Conservation (phyloP, 2,329 filamentous ascomycete genomes). For the Fusarium torreyae region DNA sequence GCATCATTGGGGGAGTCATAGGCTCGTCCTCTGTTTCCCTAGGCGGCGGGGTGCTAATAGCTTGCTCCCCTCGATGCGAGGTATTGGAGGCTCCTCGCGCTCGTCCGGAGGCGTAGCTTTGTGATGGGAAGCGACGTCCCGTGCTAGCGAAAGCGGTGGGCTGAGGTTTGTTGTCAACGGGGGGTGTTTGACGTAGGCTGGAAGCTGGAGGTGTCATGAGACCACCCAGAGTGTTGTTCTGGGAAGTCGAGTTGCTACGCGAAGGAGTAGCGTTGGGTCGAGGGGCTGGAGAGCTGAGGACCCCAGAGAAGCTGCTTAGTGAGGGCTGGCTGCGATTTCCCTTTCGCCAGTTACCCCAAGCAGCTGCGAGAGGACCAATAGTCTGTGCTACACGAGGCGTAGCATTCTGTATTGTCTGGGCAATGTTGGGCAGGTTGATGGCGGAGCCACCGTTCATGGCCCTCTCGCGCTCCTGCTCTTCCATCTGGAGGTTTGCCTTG, state of each 20-base stretch:
- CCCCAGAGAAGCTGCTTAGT: slow-evolving; percentile 65
- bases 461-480: slow-evolving; percentile 93
- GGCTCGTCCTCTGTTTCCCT: slow-evolving; percentile 59
- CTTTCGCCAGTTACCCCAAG: slow-evolving; percentile 96
- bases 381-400: slow-evolving; percentile 88
- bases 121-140: slow-evolving; percentile 70
- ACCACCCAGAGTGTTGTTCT: slow-evolving; percentile 78
- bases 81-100: slow-evolving; percentile 51
- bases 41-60: slow-evolving; percentile 56
- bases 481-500: slow-evolving; percentile 96
- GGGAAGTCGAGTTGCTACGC: slow-evolving; percentile 67
- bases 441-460: slow-evolving; percentile 79
- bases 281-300: slow-evolving; percentile 60
- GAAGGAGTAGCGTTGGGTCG: slow-evolving; percentile 71
- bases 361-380: slow-evolving; percentile 84
- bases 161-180: slow-evolving; percentile 60
- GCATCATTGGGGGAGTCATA: slow-evolving; percentile 75
- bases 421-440: slow-evolving; percentile 80
- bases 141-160: slow-evolving; percentile 74
- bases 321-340: slow-evolving; percentile 70
- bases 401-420: slow-evolving; percentile 82
- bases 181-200: slow-evolving; percentile 74
- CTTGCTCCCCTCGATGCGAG: slow-evolving; percentile 47
- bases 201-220: slow-evolving; percentile 92
- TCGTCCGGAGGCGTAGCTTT: slow-evolving; percentile 52